phyloP scores from a whole-genome alignment of 371 early-diverging fungal genomes.

The Circinella minor region DNA sequence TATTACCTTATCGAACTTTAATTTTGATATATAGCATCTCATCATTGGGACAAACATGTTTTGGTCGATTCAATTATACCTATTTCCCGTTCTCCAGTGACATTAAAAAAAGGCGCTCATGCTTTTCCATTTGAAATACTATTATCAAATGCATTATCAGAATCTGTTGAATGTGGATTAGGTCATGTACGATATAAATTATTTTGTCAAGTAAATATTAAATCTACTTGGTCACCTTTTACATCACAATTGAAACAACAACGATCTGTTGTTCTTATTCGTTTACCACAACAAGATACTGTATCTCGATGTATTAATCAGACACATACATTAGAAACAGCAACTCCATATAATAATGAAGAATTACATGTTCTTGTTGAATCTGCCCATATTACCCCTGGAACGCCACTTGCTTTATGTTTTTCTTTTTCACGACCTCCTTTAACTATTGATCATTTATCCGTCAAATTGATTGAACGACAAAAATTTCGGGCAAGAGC shows the following conservation, averaged over 20 bases:
- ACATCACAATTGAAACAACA: slow-evolving; percentile 15
- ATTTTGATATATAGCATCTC: slow-evolving; percentile 20
- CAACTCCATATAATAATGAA: slow-evolving; percentile 11
- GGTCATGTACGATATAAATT: slow-evolving; percentile 46
- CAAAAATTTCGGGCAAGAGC: slow-evolving; percentile 44
- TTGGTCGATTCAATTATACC: slow-evolving; percentile 41
- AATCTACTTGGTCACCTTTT: slow-evolving; percentile 27
- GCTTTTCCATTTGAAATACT: slow-evolving; percentile 47
- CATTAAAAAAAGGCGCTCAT: slow-evolving; percentile 37
- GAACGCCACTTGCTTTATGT: slow-evolving; percentile 29
- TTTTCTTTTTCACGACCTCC: slow-evolving; percentile 23
- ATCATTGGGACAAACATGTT: slow-evolving; percentile 44
- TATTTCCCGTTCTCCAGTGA: slow-evolving; percentile 31
- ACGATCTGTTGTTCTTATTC: slow-evolving; percentile 30
- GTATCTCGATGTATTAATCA: slow-evolving; percentile 38
- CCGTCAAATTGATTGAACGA: slow-evolving; percentile 40
- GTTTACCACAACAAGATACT: slow-evolving; percentile 28
- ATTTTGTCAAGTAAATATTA: slow-evolving; percentile 35
- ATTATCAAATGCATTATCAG: slow-evolving; percentile 46
- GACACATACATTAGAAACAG: slow-evolving; percentile 28
- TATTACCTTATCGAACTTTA: background rate
- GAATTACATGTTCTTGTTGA: slow-evolving; percentile 34
- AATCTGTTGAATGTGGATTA: slow-evolving; percentile 48
- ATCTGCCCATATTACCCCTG: slow-evolving; percentile 37
- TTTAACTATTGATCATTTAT: slow-evolving; percentile 28